Percentiles rank a stretch among this genome's conserved stretches.
These are phyloP conservation scores for Plasmodium ovale DNA, from an alignment of 169 alveolate species.

Conservation along the genomic window DNA sequence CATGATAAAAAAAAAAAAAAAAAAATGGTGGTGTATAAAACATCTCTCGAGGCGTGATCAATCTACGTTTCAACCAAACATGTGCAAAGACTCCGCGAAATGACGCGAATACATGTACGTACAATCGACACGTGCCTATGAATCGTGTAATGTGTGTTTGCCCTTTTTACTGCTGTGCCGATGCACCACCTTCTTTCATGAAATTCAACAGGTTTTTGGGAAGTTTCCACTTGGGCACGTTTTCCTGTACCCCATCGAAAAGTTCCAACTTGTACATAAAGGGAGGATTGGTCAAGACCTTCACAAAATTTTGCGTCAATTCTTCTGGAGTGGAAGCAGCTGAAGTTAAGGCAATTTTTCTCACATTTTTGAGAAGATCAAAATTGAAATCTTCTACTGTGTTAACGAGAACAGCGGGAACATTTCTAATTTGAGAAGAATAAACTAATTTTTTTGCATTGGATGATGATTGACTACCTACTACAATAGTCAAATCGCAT, in stretches of 20 bases:
- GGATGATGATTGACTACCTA: slow-evolving; percentile 86
- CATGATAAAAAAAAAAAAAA: too few species aligned
- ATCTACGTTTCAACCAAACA: too few species aligned
- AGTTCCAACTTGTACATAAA: slow-evolving; percentile 66
- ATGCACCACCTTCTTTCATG: slow-evolving; percentile 81
- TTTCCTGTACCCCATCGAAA: slow-evolving; percentile 83
- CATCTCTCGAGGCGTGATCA: too few species aligned
- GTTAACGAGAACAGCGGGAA: slow-evolving; percentile 79
- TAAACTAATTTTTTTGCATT: slow-evolving; percentile 87
- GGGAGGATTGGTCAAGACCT: slow-evolving; percentile 76
- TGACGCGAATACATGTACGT: too few species aligned
- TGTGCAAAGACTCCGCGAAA: too few species aligned
- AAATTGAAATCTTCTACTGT: slow-evolving; percentile 79
- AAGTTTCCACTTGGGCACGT: slow-evolving; percentile 87
- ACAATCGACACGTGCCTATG: too few species aligned
- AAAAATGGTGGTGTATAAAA: too few species aligned
- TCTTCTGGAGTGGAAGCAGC: slow-evolving; percentile 91
- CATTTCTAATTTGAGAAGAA: slow-evolving; percentile 79
- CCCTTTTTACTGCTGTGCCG: too few species aligned
- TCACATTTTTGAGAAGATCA: slow-evolving; percentile 79
- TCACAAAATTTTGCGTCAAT: slow-evolving; percentile 79
- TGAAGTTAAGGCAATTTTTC: slow-evolving; percentile 82
- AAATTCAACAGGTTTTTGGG: slow-evolving; percentile 83
- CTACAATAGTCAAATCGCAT: slow-evolving; percentile 82
- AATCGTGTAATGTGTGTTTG: too few species aligned